Conservation (phyloP, 139 green algal genomes). For the Chlorella sp. region DNA sequence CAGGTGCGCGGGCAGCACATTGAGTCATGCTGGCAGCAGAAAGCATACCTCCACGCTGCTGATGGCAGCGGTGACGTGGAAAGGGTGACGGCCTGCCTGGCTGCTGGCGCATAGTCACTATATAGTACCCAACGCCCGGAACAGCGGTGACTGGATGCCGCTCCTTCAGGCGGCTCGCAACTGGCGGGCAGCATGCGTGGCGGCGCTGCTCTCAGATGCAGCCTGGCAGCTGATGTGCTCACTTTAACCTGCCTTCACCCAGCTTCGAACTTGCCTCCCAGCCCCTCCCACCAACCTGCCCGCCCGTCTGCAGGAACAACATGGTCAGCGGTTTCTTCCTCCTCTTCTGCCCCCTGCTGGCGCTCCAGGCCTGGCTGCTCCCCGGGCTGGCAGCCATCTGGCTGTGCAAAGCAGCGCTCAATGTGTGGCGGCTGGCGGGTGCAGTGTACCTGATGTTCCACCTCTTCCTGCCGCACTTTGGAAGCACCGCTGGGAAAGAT, state of each 20-base stretch:
- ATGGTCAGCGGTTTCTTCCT: background rate
- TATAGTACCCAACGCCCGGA: no score
- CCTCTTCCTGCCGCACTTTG: constrained; percentile 36
- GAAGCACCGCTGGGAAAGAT: background rate
- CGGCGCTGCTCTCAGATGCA: background rate
- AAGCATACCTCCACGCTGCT: no score
- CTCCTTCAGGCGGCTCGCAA: no score
- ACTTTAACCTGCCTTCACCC: background rate
- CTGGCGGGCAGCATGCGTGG: no score
- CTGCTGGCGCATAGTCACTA: no score
- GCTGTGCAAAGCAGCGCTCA: constrained; percentile 62
- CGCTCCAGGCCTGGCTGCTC: constrained; percentile 7
- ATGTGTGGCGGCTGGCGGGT: constrained; percentile 61
- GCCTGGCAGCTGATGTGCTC: background rate
- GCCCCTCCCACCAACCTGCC: background rate
- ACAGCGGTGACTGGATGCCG: no score
- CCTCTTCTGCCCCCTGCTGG: constrained; percentile 57
- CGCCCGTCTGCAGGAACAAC: background rate
- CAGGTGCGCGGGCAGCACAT: background rate
- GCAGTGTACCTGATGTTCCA: constrained; percentile 61
- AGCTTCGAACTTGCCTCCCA: no score
- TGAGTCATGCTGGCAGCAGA: no score
- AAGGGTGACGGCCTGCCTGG: no score
- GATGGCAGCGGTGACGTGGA: no score
- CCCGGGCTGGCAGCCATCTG: constrained; percentile 56